These are phyloP conservation scores for Umbelopsis vinacea DNA, from an alignment of 192 early-diverging fungal species.

Conservation along the genomic window DNA sequence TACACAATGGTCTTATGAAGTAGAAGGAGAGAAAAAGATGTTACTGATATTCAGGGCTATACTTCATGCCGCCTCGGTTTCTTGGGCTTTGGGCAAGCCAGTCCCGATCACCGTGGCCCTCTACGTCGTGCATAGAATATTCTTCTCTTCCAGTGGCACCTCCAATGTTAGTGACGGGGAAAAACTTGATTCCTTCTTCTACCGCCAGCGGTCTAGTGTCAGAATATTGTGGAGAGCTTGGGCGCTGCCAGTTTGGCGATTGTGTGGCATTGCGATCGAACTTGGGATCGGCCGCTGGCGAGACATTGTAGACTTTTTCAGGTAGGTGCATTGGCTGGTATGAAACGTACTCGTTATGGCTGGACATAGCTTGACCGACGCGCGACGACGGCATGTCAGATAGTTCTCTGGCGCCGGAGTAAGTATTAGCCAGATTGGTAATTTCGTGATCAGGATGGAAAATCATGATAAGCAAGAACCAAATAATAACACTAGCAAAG, in stretches of 20 bases:
- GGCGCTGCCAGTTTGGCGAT: conserved; percentile 13
- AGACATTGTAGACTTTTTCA: conserved; percentile 7
- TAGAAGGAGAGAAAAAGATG: background rate
- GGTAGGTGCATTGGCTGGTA: conserved; percentile 1
- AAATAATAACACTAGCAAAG: conserved; percentile 18
- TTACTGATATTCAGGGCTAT: background rate
- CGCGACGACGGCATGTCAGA: conserved; percentile 1
- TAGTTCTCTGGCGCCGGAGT: background rate
- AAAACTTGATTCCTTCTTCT: conserved; percentile 18
- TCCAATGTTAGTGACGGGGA: conserved; percentile 9
- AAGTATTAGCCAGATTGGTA: conserved; percentile 4
- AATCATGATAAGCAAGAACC: conserved; percentile 30
- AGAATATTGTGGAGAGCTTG: background rate
- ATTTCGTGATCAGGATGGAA: conserved; percentile 27
- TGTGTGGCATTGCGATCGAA: conserved; percentile 3
- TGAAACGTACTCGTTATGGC: background rate
- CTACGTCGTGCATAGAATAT: conserved; percentile 11
- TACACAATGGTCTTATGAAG: conserved; percentile 3
- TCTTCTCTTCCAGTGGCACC: conserved; percentile 14
- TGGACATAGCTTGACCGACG: background rate
- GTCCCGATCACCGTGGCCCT: background rate
- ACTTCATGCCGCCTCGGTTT: background rate
- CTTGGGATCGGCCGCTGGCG: background rate
- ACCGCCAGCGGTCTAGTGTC: conserved; percentile 15
- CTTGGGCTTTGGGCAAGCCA: conserved; percentile 14